Evolutionary conservation across 768 basidiomycete genomes (phyloP).

Genomic region (Tulasnella sp.): DNA sequence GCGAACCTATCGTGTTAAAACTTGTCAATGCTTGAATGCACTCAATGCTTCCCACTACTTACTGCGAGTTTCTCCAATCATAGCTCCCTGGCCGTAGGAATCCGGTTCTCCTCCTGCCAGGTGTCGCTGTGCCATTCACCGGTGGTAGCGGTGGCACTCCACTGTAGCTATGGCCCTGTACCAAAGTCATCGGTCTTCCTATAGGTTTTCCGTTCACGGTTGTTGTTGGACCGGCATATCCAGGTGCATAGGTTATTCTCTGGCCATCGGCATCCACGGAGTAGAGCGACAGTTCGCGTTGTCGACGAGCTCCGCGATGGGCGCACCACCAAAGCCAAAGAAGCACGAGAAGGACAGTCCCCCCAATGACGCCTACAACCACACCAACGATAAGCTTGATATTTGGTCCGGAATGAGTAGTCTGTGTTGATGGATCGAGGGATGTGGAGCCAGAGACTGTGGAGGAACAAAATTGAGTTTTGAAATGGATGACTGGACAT

Average conservation of each 20-base stretch:
- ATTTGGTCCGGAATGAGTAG: not conserved
- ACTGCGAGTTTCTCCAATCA: not conserved
- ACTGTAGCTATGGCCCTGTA: not conserved
- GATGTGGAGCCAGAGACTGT: not conserved
- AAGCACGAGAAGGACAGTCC: not conserved
- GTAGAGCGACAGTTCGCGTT: not conserved
- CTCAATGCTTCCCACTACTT: not conserved
- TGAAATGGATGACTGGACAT: too few species aligned
- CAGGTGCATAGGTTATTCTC: not conserved
- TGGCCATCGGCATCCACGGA: not conserved
- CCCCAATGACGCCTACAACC: not conserved
- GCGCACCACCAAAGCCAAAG: not conserved
- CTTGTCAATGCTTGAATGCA: not conserved
- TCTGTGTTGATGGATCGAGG: not conserved
- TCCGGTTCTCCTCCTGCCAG: not conserved
- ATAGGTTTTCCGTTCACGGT: not conserved
- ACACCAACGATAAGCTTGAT: conserved; percentile 1
- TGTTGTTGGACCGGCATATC: not conserved
- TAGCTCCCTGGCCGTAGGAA: not conserved
- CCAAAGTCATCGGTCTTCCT: not conserved
- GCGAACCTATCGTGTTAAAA: not conserved
- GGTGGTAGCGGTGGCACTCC: not conserved
- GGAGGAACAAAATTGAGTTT: not conserved
- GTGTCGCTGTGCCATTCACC: not conserved
- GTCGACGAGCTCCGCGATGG: not conserved